Evolutionary conservation across 2,329 filamentous ascomycete species (phyloP), one percentile per base, ranked within the genome.

Genomic region (Samsoniella hepiali): DNA sequence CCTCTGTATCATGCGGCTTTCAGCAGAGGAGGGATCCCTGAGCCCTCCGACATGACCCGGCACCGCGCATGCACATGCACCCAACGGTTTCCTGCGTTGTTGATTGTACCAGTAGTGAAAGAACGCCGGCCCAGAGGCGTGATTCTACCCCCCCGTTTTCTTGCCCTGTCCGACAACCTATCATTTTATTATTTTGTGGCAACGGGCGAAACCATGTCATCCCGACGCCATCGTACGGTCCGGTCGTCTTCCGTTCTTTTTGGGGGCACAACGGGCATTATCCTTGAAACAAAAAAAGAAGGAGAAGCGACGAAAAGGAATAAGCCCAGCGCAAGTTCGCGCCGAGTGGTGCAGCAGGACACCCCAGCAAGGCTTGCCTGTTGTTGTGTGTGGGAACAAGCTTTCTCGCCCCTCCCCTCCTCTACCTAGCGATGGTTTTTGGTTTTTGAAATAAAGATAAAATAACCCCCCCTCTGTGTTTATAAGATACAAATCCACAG

Each of bases 251-350:
- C 51, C 51, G 9, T 22, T 17, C 36, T 54, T 22, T 22, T 22
- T 22, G 22, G 9, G 34, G 34, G n/a, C 5, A 17, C 5, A 27
- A 31, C 27, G 36, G 22, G 40, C 13, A 27, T 58, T 22, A 15
- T 15, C 42, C 15, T 55, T 55, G 55, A 58, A 58, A 58, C 38
- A 45, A 40, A 17, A 55, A n/a, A n/a, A 9, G 8, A 58, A 55
- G 34, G 34, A 9, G 8, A 58, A 36, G 31, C 47, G 34, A 60
- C 49, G 31, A 60, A 34, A 44, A 27, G 7, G 27, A 53, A 45
- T 45, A 61, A 54, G 49, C 49, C 29, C 58, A 61, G 58, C 58
- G 58, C 58, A 61, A 61, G 10, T 61, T 50, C 38, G 58, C 58
- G 58, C 38, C 58, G 34, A 61, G 40, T 50, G 42, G 34, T 59